A percentile compares a stretch with the other conserved stretches of the same genome.
phyloP scores from a whole-genome alignment of 139 green algal species.

The Chlamydomonas incerta region DNA sequence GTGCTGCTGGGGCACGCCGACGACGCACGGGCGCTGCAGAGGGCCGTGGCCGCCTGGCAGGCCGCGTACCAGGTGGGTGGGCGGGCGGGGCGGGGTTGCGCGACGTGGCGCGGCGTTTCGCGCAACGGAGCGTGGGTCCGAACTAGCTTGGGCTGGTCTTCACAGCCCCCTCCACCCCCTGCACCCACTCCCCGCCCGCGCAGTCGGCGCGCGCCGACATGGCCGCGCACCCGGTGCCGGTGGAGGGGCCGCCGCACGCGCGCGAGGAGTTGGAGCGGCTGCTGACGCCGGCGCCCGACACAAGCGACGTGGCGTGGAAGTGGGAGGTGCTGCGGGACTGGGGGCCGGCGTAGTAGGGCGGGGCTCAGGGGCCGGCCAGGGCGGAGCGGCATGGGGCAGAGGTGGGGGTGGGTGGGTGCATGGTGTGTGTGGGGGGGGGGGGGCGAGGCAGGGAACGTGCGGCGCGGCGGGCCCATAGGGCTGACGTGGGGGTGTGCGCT shows the following conservation, averaged over 20 bases:
- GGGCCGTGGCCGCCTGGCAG: conserved; percentile 59
- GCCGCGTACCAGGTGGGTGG: conserved; percentile 37
- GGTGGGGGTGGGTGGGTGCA: too few species aligned
- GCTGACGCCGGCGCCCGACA: neutral
- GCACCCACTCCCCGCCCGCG: neutral
- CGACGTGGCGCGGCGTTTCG: too few species aligned
- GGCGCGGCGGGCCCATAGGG: too few species aligned
- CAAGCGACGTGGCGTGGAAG: conserved; percentile 53
- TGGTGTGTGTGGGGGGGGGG: too few species aligned
- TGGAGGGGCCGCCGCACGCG: conserved; percentile 4
- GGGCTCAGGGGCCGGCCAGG: too few species aligned
- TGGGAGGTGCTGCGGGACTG: conserved; percentile 58
- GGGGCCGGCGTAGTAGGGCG: neutral
- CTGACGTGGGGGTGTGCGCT: too few species aligned
- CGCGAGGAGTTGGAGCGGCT: conserved; percentile 31
- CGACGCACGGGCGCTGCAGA: conserved; percentile 81
- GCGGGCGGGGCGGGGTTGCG: neutral
- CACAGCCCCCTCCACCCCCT: too few species aligned
- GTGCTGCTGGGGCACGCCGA: conserved; percentile 80
- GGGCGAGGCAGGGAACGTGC: too few species aligned
- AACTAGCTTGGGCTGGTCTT: too few species aligned
- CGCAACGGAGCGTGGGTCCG: too few species aligned
- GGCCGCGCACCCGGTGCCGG: neutral
- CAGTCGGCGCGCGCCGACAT: conserved; percentile 38
- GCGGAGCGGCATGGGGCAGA: too few species aligned